Evolutionary conservation across 495 filamentous ascomycete species (phyloP), one percentile per base, ranked within the genome.

Genomic region (Arthonia radiata): DNA sequence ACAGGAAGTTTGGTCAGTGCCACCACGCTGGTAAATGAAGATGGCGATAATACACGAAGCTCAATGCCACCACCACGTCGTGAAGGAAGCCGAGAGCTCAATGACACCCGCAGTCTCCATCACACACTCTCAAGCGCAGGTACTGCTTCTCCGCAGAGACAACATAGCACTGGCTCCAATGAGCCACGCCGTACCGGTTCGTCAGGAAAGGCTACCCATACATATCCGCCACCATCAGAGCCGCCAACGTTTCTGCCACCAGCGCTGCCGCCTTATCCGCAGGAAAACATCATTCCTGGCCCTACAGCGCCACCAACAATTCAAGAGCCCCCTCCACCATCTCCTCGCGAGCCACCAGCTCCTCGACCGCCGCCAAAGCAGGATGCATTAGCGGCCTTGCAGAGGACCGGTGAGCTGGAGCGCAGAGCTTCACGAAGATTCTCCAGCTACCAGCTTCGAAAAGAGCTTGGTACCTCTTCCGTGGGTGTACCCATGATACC

Each of bases 381-480:
- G 40, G 83, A 91, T 53, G 86, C 86, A 5, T 55, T 97, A 26
- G 79, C 76, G 21, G 81, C 81, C 23, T 47, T 97, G 33, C 89
- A 94, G 44, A 59, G 77, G 43, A 80, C 81, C 28, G 79, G 81
- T 4, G 79, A 91, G 31, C 53, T 94, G n/a, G 83, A 94, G 40
- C 62, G 86, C 36, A 64, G 86, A 37, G 89, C 86, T 6, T 94
- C 89, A 3, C 60, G 82, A 38, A 56, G 86, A 37, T 94, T 93
- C 42, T 93, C 82, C 17, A 70, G 73, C 22, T 97, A 94, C 48
- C 89, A 94, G 38, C 82, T 94, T 25, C 76, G 77, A 13, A 93
- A 90, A 38, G 79, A 90, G 32, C 58, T 93, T 3, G 86, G 83
- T 2, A 61, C 68, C 14, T 71, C 71, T 17, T 57, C 75, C 9